A percentile compares a stretch with the other conserved stretches of the same genome.
phyloP scores from a whole-genome alignment of 2,329 filamentous ascomycete species.

The Fusarium irregulare region DNA sequence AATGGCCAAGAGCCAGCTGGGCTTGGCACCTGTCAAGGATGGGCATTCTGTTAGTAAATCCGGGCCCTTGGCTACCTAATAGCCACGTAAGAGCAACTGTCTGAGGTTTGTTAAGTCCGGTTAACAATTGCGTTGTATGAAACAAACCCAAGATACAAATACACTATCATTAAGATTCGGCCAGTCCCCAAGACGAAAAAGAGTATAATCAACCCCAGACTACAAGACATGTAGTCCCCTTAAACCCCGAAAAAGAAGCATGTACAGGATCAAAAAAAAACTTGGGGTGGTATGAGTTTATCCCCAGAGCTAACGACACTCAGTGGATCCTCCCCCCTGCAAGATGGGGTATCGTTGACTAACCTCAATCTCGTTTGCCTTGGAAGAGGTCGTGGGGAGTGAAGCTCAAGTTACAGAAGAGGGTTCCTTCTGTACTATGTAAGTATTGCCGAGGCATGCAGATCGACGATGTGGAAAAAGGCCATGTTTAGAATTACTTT shows the following conservation, averaged over 20 bases:
- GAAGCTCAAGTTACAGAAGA: constrained; percentile 5
- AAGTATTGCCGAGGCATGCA: constrained; percentile 2
- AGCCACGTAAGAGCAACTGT: constrained; percentile 43
- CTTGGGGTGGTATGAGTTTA: constrained; percentile 37
- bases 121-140: not conserved
- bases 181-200: not conserved
- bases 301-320: constrained; percentile 24
- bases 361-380: constrained; percentile 43
- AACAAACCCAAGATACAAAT: too few species aligned
- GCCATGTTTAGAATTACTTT: constrained; percentile 30
- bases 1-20: constrained; percentile 23
- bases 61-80: constrained; percentile 37
- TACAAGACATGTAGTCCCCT: constrained; percentile 14
- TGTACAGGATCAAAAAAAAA: constrained; percentile 25
- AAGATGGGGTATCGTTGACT: constrained; percentile 35
- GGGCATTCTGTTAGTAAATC: constrained; percentile 44
- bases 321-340: constrained; percentile 10
- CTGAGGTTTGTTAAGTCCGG: constrained; percentile 6
- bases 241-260: constrained; percentile 21
- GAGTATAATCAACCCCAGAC: constrained; percentile 14
- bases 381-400: constrained; percentile 37
- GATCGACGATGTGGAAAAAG: constrained; percentile 20
- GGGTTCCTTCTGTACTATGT: not conserved
- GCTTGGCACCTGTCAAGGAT: constrained; percentile 37
- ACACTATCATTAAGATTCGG: too few species aligned